phyloP scores from a whole-genome alignment of 306 rosid genomes.

The Dicorynia guianensis region DNA sequence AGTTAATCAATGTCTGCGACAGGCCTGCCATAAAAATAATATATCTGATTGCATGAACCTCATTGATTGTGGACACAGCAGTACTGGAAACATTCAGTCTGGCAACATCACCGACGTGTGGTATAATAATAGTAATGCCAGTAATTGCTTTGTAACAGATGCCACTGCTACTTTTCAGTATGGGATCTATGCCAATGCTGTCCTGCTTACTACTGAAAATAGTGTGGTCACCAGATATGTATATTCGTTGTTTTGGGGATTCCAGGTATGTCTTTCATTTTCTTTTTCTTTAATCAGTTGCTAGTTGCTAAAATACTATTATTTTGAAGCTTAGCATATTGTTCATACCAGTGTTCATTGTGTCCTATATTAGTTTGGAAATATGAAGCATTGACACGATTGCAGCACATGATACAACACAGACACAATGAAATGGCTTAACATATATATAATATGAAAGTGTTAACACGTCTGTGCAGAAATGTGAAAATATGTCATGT shows the following conservation, averaged over 20 bases:
- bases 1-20: conserved; percentile 81
- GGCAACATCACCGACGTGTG: background rate
- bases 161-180: conserved; percentile 42
- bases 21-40: conserved; percentile 47
- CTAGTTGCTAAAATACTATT: background rate
- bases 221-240: conserved; percentile 64
- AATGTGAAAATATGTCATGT: no score
- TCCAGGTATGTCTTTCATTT: conserved; percentile 64
- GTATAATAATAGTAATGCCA: conserved; percentile 29
- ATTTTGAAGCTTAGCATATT: background rate
- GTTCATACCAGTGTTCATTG: background rate
- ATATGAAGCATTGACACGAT: background rate
- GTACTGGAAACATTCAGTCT: background rate
- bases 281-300: background rate
- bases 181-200: conserved; percentile 71
- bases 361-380: conserved; percentile 10
- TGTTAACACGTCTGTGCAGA: no score
- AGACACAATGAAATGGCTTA: no score
- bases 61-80: conserved; percentile 76
- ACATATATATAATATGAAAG: no score
- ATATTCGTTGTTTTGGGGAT: conserved; percentile 86
- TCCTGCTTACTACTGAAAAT: conserved; percentile 52
- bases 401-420: no score
- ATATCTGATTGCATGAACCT: conserved; percentile 31
- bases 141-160: conserved; percentile 46